phyloP scores from a whole-genome alignment of 805 yeast genomes.

The Yarrowia yakushimensis region DNA sequence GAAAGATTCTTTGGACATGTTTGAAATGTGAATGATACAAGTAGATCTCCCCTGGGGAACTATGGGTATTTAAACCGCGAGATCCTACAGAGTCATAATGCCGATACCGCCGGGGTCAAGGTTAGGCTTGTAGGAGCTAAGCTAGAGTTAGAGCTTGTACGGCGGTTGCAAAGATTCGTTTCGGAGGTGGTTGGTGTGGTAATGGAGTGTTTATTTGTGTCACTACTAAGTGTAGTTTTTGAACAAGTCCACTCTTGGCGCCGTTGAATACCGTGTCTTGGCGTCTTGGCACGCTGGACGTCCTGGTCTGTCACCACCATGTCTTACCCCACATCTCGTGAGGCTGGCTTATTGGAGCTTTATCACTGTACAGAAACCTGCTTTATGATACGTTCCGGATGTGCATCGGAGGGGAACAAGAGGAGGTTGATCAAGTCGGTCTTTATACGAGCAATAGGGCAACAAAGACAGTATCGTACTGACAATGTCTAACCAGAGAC shows the following conservation, averaged over 20 bases:
- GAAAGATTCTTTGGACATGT: conserved; percentile 2
- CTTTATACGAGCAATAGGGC: too few species aligned
- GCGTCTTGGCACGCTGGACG: too few species aligned
- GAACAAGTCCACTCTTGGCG: not conserved
- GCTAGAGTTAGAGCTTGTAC: conserved; percentile 7
- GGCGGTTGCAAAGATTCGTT: too few species aligned
- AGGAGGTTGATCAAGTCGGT: too few species aligned
- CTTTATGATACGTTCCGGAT: not conserved
- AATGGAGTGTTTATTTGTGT: too few species aligned
- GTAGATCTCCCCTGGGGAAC: not conserved
- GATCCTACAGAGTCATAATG: not conserved
- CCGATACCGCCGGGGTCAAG: conserved; percentile 13
- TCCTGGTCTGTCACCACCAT: too few species aligned
- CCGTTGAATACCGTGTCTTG: too few species aligned
- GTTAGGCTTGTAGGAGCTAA: not conserved
- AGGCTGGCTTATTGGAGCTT: conserved; percentile 7
- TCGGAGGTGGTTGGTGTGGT: too few species aligned
- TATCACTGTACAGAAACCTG: not conserved
- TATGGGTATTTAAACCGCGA: not conserved
- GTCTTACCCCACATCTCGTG: not conserved
- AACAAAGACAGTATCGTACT: too few species aligned
- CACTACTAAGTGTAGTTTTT: too few species aligned
- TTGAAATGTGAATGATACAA: not conserved
- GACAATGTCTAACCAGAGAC: too few species aligned
- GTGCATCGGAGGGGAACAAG: too few species aligned